Evolutionary conservation across 2,329 filamentous ascomycete genomes (phyloP).

Genomic region (Calonectria pseudoreteaudii): DNA sequence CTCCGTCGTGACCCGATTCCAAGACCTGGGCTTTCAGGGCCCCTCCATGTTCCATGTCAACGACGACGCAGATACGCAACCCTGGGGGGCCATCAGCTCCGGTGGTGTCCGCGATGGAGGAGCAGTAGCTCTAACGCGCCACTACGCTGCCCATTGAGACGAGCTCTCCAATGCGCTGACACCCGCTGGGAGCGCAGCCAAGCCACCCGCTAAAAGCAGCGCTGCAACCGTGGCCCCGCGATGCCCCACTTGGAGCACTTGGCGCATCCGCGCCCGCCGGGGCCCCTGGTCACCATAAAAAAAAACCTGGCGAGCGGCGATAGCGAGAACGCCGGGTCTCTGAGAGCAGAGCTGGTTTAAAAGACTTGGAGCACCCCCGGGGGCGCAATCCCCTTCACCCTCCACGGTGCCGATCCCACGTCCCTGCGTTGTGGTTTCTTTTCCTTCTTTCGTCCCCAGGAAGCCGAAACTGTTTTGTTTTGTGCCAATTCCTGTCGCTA

Average conservation of each 20-base stretch:
- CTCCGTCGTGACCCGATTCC: conserved; percentile 3
- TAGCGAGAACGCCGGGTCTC: conserved; percentile 15
- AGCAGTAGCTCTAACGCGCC: not conserved
- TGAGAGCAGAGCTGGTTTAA: conserved; percentile 1
- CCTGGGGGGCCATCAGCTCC: not conserved
- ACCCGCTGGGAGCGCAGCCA: conserved; percentile 13
- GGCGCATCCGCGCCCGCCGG: conserved; percentile 29
- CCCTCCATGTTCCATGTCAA: not conserved
- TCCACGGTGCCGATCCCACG: conserved; percentile 3
- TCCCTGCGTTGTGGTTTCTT: not conserved
- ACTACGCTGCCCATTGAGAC: not conserved
- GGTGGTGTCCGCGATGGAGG: not conserved
- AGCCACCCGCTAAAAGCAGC: conserved; percentile 28
- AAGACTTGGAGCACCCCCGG: conserved; percentile 23
- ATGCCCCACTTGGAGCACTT: conserved; percentile 37
- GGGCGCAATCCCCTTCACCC: not conserved
- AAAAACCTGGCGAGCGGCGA: conserved; percentile 19
- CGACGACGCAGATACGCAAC: conserved; percentile 3
- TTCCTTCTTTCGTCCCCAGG: not conserved
- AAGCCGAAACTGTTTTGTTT: not conserved
- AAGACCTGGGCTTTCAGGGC: not conserved
- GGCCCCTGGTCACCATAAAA: conserved; percentile 13
- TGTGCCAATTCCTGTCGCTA: not conserved
- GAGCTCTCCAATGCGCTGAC: not conserved
- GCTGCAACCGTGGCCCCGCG: conserved; percentile 31